Conservation (phyloP, 1,139 yeast species). For the Saccharomyces hybrid region DNA sequence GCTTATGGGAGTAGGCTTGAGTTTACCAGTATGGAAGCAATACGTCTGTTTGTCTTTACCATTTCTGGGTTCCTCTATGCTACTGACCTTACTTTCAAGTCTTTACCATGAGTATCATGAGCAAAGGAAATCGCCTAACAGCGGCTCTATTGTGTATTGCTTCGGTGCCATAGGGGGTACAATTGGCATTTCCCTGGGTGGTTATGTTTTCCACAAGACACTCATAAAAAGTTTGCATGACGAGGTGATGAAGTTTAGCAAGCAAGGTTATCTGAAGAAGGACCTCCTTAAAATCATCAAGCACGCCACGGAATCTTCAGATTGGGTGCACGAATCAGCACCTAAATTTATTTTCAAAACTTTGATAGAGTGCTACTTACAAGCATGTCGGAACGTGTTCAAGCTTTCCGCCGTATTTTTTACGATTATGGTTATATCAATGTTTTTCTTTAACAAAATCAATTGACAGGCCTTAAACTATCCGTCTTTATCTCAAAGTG, state of each 20-base stretch:
- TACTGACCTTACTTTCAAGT: not conserved
- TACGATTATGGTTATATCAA: slow-evolving; percentile 34
- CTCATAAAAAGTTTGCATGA: slow-evolving; percentile 20
- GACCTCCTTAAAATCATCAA: slow-evolving; percentile 40
- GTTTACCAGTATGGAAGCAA: not conserved
- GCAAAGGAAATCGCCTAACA: not conserved
- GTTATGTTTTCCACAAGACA: slow-evolving; percentile 11
- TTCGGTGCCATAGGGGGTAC: not conserved
- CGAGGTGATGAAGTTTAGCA: slow-evolving; percentile 25
- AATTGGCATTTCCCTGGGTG: not conserved
- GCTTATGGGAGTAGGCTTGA: not conserved
- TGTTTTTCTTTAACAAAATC: slow-evolving; percentile 27
- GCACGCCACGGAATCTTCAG: slow-evolving; percentile 49
- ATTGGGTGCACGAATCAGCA: slow-evolving; percentile 43
- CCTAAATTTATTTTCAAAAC: slow-evolving; percentile 44
- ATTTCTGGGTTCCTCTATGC: not conserved
- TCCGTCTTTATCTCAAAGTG: not conserved
- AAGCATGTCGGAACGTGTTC: slow-evolving; percentile 49
- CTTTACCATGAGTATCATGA: not conserved
- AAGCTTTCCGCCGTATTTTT: slow-evolving; percentile 38
- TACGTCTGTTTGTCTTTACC: not conserved
- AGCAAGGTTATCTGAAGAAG: slow-evolving; percentile 30
- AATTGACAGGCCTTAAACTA: not conserved
- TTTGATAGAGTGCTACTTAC: slow-evolving; percentile 42
- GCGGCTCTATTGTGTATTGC: not conserved